Conservation (phyloP, 78 protist genomes). For the Corallochytrium limacisporum region DNA sequence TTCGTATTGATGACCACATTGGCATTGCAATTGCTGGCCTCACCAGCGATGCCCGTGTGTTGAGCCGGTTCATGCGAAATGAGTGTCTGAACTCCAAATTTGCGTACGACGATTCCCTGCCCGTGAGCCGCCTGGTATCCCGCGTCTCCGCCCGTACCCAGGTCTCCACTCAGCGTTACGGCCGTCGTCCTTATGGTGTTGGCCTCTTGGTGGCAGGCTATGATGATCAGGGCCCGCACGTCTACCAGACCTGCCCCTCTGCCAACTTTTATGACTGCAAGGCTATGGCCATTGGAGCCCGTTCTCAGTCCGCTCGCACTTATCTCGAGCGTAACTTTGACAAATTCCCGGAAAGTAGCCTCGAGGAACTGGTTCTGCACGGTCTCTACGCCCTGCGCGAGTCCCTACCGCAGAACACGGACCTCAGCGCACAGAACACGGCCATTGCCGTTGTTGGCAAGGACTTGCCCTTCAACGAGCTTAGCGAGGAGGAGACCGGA, state of each 20-base stretch:
- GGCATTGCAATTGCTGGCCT: slow-evolving; percentile 88
- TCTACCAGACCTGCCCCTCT: slow-evolving; percentile 81
- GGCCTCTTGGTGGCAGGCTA: slow-evolving; percentile 88
- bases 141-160: slow-evolving; percentile 76
- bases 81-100: slow-evolving; percentile 71
- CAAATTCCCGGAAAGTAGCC: slow-evolving; percentile 36
- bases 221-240: slow-evolving; percentile 75
- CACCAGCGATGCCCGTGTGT: slow-evolving; percentile 61
- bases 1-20: slow-evolving; percentile 78
- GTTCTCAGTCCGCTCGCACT: slow-evolving; percentile 89
- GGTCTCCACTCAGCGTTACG: slow-evolving; percentile 62
- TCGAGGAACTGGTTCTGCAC: slow-evolving; percentile 72
- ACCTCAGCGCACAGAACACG: slow-evolving; percentile 45
- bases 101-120: slow-evolving; percentile 58
- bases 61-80: slow-evolving; percentile 46
- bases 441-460: slow-evolving; percentile 58
- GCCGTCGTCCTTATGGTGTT: slow-evolving; percentile 91
- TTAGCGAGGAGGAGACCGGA: too few species aligned
- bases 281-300: slow-evolving; percentile 86
- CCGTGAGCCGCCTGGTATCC: slow-evolving; percentile 58
- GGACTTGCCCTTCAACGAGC: too few species aligned
- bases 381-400: slow-evolving; percentile 78
- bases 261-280: slow-evolving; percentile 79
- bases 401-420: slow-evolving; percentile 9
- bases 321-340: slow-evolving; percentile 82